Percentiles rank a stretch among this genome's conserved stretches.
Evolutionary conservation across 1,139 yeast species (phyloP).

Genomic region (Yamadazyma jaroonii): DNA sequence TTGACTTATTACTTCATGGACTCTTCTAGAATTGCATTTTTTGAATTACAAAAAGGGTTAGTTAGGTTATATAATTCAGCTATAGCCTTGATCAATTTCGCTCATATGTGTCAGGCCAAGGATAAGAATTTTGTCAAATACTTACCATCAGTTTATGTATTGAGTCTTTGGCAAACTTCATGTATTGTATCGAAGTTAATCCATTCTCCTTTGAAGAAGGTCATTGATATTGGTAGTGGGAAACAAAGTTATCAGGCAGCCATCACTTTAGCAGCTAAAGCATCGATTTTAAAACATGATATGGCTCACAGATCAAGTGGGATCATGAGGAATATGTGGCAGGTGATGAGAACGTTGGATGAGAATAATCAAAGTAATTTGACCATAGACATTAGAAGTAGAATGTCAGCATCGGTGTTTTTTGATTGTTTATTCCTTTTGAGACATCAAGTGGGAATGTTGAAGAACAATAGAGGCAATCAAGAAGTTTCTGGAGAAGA

Average conservation of each 20-base stretch:
- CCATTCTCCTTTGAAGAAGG: slow-evolving; percentile 67
- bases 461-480: slow-evolving; percentile 42
- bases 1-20: slow-evolving; percentile 81
- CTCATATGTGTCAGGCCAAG: slow-evolving; percentile 55
- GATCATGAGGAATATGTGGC: slow-evolving; percentile 94
- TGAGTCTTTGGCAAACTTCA: slow-evolving; percentile 89
- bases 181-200: slow-evolving; percentile 76
- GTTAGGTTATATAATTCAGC: slow-evolving; percentile 80
- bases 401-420: slow-evolving; percentile 91
- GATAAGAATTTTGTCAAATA: slow-evolving; percentile 67
- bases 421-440: slow-evolving; percentile 85
- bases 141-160: slow-evolving; percentile 78
- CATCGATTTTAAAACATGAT: slow-evolving; percentile 87
- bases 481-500: slow-evolving; percentile 18
- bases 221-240: slow-evolving; percentile 71
- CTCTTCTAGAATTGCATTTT: slow-evolving; percentile 48
- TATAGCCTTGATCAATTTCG: slow-evolving; percentile 64
- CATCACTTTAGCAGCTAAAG: slow-evolving; percentile 65
- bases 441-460: slow-evolving; percentile 85
- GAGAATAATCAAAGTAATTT: slow-evolving; percentile 36
- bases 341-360: slow-evolving; percentile 61
- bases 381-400: slow-evolving; percentile 62
- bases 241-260: slow-evolving; percentile 69
- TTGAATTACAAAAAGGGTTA: slow-evolving; percentile 72
- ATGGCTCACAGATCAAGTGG: slow-evolving; percentile 92